Conservation (phyloP, 1,139 yeast species). For the Hansenula anomala region DNA sequence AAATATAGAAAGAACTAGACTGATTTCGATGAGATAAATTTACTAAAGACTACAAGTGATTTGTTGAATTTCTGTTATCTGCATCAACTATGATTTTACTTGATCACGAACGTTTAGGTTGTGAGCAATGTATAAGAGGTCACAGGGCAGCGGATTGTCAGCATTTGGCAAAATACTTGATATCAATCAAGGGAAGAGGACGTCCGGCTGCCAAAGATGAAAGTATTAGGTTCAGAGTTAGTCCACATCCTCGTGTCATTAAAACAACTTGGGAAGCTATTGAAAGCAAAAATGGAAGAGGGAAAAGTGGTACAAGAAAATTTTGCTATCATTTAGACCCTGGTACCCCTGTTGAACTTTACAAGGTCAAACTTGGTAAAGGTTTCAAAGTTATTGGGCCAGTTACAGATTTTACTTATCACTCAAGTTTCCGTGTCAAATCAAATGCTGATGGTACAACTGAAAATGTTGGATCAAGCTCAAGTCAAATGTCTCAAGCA, state of each 20-base stretch:
- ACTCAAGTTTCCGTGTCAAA: conserved; percentile 1
- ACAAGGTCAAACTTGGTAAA: conserved; percentile 11
- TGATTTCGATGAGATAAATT: no score
- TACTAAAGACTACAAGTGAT: no score
- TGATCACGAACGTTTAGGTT: conserved; percentile 84
- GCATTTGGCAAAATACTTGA: conserved; percentile 73
- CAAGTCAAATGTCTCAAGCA: no score
- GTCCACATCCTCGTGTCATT: conserved; percentile 8
- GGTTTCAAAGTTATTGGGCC: conserved; percentile 9
- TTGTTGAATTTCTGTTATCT: no score
- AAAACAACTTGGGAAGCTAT: conserved; percentile 5
- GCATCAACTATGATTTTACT: conserved; percentile 85
- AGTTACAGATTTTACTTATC: conserved; percentile 1
- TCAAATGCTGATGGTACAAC: not conserved
- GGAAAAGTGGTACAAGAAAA: not conserved
- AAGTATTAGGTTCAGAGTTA: conserved; percentile 10
- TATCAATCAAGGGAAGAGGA: conserved; percentile 86
- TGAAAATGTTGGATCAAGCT: no score
- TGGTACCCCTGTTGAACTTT: conserved; percentile 5
- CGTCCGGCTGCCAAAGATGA: conserved; percentile 45
- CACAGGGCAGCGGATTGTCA: conserved; percentile 86
- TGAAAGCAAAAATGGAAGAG: conserved; percentile 10
- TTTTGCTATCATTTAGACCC: conserved; percentile 14
- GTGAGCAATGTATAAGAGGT: conserved; percentile 86
- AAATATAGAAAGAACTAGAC: no score